Evolutionary conservation across 768 basidiomycete species (phyloP).

Genomic region (Amanita jacksonii): DNA sequence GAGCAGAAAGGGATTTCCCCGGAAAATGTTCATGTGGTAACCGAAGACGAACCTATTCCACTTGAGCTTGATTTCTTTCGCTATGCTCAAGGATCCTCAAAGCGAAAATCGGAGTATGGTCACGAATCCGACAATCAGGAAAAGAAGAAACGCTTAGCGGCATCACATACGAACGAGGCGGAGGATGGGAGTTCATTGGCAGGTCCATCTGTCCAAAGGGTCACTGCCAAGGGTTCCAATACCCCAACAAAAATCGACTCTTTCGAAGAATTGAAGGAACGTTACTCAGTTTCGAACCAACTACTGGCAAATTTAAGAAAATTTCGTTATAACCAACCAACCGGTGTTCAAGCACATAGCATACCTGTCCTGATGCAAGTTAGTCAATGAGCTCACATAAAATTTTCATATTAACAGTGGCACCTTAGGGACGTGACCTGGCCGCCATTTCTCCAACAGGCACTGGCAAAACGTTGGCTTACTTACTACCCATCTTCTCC

Average conservation of each 20-base stretch:
- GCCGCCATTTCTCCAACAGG: conserved; percentile 96
- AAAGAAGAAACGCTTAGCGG: conserved; percentile 22
- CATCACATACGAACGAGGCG: background rate
- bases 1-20: conserved; percentile 13
- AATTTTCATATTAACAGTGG: conserved; percentile 5
- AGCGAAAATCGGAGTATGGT: conserved; percentile 39
- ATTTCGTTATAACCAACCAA: conserved; percentile 58
- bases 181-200: background rate
- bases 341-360: conserved; percentile 73
- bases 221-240: conserved; percentile 64
- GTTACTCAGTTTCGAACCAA: conserved; percentile 48
- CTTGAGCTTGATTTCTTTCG: conserved; percentile 88
- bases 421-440: conserved; percentile 63
- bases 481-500: conserved; percentile 75
- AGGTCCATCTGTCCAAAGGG: conserved; percentile 39
- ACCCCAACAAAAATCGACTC: conserved; percentile 49
- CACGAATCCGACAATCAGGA: conserved; percentile 20
- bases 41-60: conserved; percentile 43
- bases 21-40: conserved; percentile 7
- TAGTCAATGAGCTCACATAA: conserved; percentile 13
- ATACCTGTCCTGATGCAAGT: conserved; percentile 78
- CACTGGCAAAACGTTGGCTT: conserved; percentile 93
- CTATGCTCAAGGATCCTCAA: conserved; percentile 49
- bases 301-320: conserved; percentile 55
- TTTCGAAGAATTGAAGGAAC: conserved; percentile 50